These are phyloP conservation scores for Dipodascus albidus DNA, from an alignment of 805 yeast species.

Conservation along the genomic window DNA sequence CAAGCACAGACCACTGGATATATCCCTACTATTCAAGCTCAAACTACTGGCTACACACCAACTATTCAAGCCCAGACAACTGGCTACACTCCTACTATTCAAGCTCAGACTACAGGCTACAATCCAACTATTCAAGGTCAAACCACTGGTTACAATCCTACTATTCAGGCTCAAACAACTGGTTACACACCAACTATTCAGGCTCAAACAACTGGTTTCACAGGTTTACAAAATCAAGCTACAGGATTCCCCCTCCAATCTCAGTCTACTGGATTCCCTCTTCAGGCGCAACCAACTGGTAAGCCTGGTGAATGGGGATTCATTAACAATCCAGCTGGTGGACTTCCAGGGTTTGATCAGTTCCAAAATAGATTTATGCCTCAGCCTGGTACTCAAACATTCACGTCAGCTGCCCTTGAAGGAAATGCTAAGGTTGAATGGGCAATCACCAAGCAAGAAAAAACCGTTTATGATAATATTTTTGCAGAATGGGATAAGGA, in stretches of 20 bases:
- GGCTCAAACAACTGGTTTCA: background rate
- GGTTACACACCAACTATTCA: background rate
- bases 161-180: background rate
- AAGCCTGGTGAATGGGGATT: constrained; percentile 76
- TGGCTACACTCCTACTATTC: constrained; percentile 1
- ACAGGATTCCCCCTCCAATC: constrained; percentile 14
- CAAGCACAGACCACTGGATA: background rate
- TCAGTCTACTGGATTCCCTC: constrained; percentile 15
- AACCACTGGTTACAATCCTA: background rate
- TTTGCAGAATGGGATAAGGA: constrained; percentile 77
- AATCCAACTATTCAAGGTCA: background rate
- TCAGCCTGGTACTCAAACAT: constrained; percentile 20
- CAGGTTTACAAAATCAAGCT: constrained; percentile 20
- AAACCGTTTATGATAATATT: constrained; percentile 72
- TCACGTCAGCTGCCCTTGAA: constrained; percentile 23
- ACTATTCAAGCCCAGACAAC: background rate
- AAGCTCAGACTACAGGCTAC: background rate
- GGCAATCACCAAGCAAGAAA: constrained; percentile 84
- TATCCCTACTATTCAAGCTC: background rate
- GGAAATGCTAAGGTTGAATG: constrained; percentile 51
- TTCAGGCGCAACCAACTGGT: constrained; percentile 41
- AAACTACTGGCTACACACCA: background rate
- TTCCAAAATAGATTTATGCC: constrained; percentile 62
- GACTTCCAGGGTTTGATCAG: constrained; percentile 57
- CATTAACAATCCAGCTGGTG: constrained; percentile 56